phyloP scores from a whole-genome alignment of 148 eudicot species.

The Selenicereus undatus region DNA sequence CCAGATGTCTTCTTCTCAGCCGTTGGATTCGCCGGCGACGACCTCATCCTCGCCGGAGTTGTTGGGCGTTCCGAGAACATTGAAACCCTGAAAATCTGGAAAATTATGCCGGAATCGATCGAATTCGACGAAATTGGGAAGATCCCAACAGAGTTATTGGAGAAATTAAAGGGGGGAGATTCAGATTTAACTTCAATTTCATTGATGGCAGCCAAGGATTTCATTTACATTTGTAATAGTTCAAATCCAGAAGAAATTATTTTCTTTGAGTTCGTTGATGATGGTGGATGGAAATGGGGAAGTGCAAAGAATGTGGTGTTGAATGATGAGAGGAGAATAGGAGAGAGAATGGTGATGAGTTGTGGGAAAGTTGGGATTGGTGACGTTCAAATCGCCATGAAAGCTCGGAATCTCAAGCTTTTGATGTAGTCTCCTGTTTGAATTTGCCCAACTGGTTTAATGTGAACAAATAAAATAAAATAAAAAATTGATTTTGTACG shows the following conservation, averaged over 20 bases:
- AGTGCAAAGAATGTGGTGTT: slow-evolving; percentile 35
- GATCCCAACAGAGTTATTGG: slow-evolving; percentile 42
- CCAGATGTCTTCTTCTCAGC: slow-evolving; percentile 32
- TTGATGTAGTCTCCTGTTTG: background rate
- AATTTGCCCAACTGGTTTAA: no score
- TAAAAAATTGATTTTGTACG: no score
- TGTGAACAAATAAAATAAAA: background rate
- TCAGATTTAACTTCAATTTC: slow-evolving; percentile 29
- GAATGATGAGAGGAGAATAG: slow-evolving; percentile 21
- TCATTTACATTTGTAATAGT: slow-evolving; percentile 36
- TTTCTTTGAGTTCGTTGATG: slow-evolving; percentile 34
- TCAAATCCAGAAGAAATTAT: slow-evolving; percentile 36
- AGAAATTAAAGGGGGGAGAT: slow-evolving; percentile 33
- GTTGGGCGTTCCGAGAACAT: slow-evolving; percentile 27
- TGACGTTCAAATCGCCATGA: slow-evolving; percentile 40
- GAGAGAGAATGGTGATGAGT: slow-evolving; percentile 40
- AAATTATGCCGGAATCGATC: slow-evolving; percentile 23
- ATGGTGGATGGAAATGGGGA: slow-evolving; percentile 42
- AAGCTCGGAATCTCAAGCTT: slow-evolving; percentile 6
- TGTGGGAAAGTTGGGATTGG: slow-evolving; percentile 42
- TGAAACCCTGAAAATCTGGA: slow-evolving; percentile 40
- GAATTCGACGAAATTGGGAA: slow-evolving; percentile 40
- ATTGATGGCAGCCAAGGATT: slow-evolving; percentile 26
- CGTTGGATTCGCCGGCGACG: slow-evolving; percentile 29
- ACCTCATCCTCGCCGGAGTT: slow-evolving; percentile 46